Conservation (phyloP, 2,329 filamentous ascomycete species). For the Fusarium nanum region DNA sequence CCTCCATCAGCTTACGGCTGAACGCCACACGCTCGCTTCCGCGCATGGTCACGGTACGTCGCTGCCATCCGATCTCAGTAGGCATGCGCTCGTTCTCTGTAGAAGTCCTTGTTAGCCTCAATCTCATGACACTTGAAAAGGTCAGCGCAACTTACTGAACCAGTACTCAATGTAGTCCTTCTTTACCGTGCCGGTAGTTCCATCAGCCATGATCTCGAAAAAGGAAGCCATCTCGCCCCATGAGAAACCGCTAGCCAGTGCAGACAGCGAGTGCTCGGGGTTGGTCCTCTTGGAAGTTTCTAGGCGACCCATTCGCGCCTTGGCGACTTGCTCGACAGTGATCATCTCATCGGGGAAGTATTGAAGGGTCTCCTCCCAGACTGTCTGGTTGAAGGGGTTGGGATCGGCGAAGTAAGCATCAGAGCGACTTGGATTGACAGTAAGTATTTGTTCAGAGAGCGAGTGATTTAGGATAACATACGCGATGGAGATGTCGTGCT, state of each 20-base stretch:
- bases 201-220: conserved; percentile 21
- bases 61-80: conserved; percentile 17
- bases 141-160: background rate
- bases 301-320: background rate
- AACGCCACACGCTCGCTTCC: background rate
- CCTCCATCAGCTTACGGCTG: conserved; percentile 4
- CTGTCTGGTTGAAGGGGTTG: conserved; percentile 7
- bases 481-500: conserved; percentile 12
- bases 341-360: conserved; percentile 6
- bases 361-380: background rate
- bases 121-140: accelerated
- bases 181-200: conserved; percentile 13
- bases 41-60: background rate
- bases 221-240: conserved; percentile 24
- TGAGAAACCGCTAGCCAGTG: conserved; percentile 2
- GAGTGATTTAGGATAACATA: background rate
- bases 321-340: conserved; percentile 14
- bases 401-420: conserved; percentile 13
- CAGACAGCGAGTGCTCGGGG: conserved; percentile 4
- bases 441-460: too few relatives aligned
- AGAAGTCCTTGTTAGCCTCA: background rate
- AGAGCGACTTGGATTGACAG: background rate
- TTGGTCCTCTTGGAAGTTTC: conserved; percentile 1
- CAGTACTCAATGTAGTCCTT: conserved; percentile 20
- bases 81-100: conserved; percentile 7